These are phyloP conservation scores for Penicillium sp. DNA, from an alignment of 2,329 filamentous ascomycete species.

Conservation along the genomic window DNA sequence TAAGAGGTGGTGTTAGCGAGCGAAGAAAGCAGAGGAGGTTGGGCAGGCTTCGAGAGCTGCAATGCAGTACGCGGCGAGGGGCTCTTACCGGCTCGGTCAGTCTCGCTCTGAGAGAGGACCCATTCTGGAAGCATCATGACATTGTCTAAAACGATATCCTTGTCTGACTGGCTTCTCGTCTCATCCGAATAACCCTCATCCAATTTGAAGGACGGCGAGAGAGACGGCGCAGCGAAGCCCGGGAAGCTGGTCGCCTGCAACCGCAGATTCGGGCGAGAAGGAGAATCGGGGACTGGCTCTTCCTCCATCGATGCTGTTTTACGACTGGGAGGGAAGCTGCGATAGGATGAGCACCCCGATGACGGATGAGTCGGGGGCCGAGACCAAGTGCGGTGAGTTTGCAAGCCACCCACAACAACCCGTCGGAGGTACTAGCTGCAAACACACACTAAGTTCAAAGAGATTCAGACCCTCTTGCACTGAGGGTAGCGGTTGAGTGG, in stretches of 20 bases:
- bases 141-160: constrained; percentile 36
- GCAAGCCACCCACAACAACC: not conserved
- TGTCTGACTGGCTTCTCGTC: constrained; percentile 47
- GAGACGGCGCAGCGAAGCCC: constrained; percentile 27
- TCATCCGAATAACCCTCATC: constrained; percentile 89
- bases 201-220: constrained; percentile 52
- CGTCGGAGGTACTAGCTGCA: not conserved
- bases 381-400: not conserved
- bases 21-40: constrained; percentile 6
- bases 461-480: constrained; percentile 3
- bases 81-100: constrained; percentile 51
- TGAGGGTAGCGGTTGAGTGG: constrained; percentile 5
- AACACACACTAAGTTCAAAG: not conserved
- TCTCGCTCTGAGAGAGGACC: constrained; percentile 52
- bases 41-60: not conserved
- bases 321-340: not conserved
- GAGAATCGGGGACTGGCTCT: constrained; percentile 21
- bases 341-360: constrained; percentile 3
- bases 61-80: constrained; percentile 1
- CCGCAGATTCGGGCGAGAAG: constrained; percentile 22
- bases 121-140: constrained; percentile 50
- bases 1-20: constrained; percentile 17
- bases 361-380: not conserved
- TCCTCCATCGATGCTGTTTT: constrained; percentile 30
- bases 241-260: constrained; percentile 28